Conservation (phyloP, 2,329 filamentous ascomycete genomes). For the Coniochaeta sp. region DNA sequence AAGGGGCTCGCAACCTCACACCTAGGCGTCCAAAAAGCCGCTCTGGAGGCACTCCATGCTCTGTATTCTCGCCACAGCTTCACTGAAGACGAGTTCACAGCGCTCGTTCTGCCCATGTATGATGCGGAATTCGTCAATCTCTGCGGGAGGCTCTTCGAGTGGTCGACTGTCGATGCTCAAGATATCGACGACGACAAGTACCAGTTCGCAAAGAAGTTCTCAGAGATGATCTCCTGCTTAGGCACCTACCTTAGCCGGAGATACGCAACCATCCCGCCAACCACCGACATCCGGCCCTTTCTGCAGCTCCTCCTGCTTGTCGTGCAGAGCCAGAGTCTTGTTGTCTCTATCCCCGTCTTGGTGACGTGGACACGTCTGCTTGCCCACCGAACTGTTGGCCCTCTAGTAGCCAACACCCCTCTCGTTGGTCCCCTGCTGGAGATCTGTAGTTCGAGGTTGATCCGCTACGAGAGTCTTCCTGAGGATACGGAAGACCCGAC, state of each 20-base stretch:
- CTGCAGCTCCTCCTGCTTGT: slow-evolving; percentile 74
- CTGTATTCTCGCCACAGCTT: slow-evolving; percentile 72
- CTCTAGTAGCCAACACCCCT: slow-evolving; percentile 52
- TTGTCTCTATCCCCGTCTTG: slow-evolving; percentile 87
- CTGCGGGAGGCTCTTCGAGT: slow-evolving; percentile 68
- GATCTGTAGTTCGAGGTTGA: slow-evolving; percentile 72
- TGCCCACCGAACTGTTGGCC: slow-evolving; percentile 60
- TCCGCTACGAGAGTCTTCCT: slow-evolving; percentile 82
- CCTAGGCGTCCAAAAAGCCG: slow-evolving; percentile 69
- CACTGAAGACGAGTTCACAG: slow-evolving; percentile 68
- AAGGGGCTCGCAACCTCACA: slow-evolving; percentile 63
- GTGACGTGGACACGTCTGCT: slow-evolving; percentile 85
- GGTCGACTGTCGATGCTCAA: slow-evolving; percentile 71
- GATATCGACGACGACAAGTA: slow-evolving; percentile 91
- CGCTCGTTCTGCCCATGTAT: slow-evolving; percentile 75
- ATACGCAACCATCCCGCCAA: slow-evolving; percentile 55
- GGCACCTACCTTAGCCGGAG: slow-evolving; percentile 79
- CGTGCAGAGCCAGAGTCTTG: slow-evolving; percentile 77
- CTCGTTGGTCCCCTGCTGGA: slow-evolving; percentile 73
- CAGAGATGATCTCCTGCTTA: slow-evolving; percentile 84
- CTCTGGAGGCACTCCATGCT: slow-evolving; percentile 76
- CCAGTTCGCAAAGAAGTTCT: slow-evolving; percentile 85
- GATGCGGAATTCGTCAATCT: slow-evolving; percentile 63
- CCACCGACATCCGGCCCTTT: slow-evolving; percentile 64
- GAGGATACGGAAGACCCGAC: slow-evolving; percentile 76